Evolutionary conservation across 2,329 filamentous ascomycete genomes (phyloP).

Genomic region (Talaromyces amestolkiae): DNA sequence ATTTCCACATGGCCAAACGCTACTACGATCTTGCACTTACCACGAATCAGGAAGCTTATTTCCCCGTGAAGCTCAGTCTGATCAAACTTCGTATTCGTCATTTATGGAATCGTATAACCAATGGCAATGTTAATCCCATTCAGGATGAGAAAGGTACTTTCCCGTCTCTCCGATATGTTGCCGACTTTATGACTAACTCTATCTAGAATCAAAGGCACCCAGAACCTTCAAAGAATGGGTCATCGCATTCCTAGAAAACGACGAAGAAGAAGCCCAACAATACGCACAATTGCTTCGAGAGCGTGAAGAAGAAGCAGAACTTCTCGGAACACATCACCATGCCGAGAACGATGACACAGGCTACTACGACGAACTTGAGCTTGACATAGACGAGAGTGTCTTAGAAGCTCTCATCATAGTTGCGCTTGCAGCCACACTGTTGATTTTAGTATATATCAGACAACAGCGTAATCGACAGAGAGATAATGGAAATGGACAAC

Average conservation of each 20-base stretch:
- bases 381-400: conserved; percentile 71
- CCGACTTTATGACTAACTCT: not conserved
- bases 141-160: conserved; percentile 80
- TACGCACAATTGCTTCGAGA: conserved; percentile 53
- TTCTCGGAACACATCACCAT: conserved; percentile 26
- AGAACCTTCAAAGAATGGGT: conserved; percentile 86
- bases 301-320: conserved; percentile 34
- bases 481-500: conserved; percentile 30
- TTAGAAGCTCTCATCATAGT: conserved; percentile 84
- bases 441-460: conserved; percentile 74
- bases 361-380: conserved; percentile 60
- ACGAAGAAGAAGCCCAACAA: conserved; percentile 62
- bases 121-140: conserved; percentile 89
- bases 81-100: conserved; percentile 80
- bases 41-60: conserved; percentile 88
- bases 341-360: conserved; percentile 44
- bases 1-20: conserved; percentile 94
- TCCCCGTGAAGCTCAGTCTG: conserved; percentile 85
- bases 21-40: conserved; percentile 92
- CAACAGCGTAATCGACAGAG: conserved; percentile 45
- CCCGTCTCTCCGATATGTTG: not conserved
- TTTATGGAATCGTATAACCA: conserved; percentile 90
- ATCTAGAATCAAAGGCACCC: conserved; percentile 65
- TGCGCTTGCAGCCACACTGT: conserved; percentile 69
- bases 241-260: conserved; percentile 73